Conservation (phyloP, 352 stramenopile genomes). For the Phytopythium aichiense region DNA sequence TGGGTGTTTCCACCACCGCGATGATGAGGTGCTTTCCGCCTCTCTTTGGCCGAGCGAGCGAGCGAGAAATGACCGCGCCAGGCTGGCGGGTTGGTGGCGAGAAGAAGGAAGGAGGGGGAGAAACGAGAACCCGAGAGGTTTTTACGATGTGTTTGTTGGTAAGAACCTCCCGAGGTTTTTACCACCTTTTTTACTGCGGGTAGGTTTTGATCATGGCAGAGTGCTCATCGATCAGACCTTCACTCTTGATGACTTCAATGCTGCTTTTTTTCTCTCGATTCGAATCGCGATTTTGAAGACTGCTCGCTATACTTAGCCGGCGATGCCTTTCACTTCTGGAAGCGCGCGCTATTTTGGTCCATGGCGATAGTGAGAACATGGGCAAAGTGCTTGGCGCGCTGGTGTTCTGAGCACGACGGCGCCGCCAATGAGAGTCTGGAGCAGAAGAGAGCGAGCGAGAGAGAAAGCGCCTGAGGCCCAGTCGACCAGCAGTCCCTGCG, state of each 20-base stretch:
- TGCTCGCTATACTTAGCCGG: neutral
- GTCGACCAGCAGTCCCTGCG: too few relatives aligned
- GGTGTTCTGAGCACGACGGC: too few relatives aligned
- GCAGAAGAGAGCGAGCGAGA: too few relatives aligned
- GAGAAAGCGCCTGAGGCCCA: too few relatives aligned
- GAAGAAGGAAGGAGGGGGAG: neutral
- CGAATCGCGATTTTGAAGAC: too few relatives aligned
- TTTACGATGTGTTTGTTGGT: constrained; percentile 1
- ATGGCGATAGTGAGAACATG: too few relatives aligned
- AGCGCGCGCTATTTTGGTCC: neutral
- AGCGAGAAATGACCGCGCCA: neutral
- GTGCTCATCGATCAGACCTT: neutral
- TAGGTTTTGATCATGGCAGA: too few relatives aligned
- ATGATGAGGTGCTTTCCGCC: neutral
- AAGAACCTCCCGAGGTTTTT: constrained; percentile 2
- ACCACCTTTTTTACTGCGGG: constrained; percentile 1
- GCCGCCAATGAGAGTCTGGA: too few relatives aligned
- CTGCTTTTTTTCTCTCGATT: too few relatives aligned
- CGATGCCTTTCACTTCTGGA: neutral
- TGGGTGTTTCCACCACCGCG: neutral
- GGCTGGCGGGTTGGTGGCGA: neutral
- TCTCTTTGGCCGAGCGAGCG: neutral
- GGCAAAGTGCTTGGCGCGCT: too few relatives aligned
- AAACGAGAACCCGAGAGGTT: neutral
- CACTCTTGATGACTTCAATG: too few relatives aligned